phyloP scores from a whole-genome alignment of 306 rosid species.

The Rosa lucieae region DNA sequence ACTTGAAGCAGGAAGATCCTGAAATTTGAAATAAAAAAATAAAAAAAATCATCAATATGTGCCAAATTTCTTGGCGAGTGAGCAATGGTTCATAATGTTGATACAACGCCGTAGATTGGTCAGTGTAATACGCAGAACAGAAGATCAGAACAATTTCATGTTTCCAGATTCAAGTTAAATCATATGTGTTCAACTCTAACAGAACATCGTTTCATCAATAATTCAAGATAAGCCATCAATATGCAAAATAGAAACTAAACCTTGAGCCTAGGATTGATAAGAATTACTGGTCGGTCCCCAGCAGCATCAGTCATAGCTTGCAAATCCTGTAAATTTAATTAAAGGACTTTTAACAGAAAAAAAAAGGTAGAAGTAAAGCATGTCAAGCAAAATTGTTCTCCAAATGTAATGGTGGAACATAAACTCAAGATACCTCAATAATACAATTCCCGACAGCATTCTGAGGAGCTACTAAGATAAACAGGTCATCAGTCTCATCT shows the following conservation, averaged over 20 bases:
- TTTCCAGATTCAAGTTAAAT: not conserved
- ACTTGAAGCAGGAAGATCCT: slow-evolving; percentile 96
- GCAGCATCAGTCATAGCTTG: slow-evolving; percentile 92
- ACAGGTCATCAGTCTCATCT: slow-evolving; percentile 85
- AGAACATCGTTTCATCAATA: not conserved
- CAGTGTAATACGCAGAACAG: not conserved
- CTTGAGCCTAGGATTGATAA: slow-evolving; percentile 84
- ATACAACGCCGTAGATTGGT: not conserved
- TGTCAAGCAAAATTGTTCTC: slow-evolving; percentile 16
- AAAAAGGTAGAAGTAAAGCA: slow-evolving; percentile 16
- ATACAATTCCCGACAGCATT: slow-evolving; percentile 98
- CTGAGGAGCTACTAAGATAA: slow-evolving; percentile 93
- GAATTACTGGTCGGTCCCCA: slow-evolving; percentile 78
- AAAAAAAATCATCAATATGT: slow-evolving; percentile 14
- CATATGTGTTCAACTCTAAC: not conserved
- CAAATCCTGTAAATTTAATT: slow-evolving; percentile 64
- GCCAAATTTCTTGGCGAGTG: not conserved
- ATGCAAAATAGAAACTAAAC: slow-evolving; percentile 37
- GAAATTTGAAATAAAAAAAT: slow-evolving; percentile 24
- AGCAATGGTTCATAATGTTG: slow-evolving; percentile 5
- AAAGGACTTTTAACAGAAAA: slow-evolving; percentile 22
- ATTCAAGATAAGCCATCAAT: not conserved
- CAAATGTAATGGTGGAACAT: slow-evolving; percentile 21
- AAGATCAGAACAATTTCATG: not conserved
- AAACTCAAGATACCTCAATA: slow-evolving; percentile 54